Evolutionary conservation across 2,329 filamentous ascomycete genomes (phyloP).

Genomic region (Chaetomiaceae sp.): DNA sequence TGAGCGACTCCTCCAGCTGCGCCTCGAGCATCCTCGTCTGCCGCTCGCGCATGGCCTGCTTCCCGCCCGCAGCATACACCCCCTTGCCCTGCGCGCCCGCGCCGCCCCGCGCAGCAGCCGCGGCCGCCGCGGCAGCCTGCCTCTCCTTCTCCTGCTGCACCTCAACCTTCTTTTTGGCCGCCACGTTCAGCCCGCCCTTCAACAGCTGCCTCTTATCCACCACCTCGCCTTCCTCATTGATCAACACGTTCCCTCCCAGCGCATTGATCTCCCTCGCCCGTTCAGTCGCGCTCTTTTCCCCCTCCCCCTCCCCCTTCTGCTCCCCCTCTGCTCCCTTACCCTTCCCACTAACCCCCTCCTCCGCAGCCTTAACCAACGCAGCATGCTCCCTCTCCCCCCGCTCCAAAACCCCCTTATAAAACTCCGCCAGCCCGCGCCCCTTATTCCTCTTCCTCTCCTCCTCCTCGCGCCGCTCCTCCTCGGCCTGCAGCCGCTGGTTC

Average conservation of each 20-base stretch:
- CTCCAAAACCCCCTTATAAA: slow-evolving; percentile 70
- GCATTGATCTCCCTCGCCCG: slow-evolving; percentile 63
- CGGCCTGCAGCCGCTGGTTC: slow-evolving; percentile 62
- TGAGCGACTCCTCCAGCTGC: slow-evolving; percentile 68
- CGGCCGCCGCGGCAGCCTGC: slow-evolving; percentile 25
- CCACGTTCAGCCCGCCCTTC: slow-evolving; percentile 68
- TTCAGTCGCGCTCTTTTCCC: slow-evolving; percentile 55
- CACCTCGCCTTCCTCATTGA: slow-evolving; percentile 80
- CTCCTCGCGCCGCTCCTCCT: slow-evolving; percentile 63
- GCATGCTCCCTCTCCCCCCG: slow-evolving; percentile 65
- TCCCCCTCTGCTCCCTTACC: slow-evolving; percentile 20
- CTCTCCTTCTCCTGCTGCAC: slow-evolving; percentile 31
- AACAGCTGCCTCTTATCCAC: slow-evolving; percentile 81
- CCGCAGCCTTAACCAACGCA: slow-evolving; percentile 63
- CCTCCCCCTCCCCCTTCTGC: slow-evolving; percentile 33
- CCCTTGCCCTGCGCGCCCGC: slow-evolving; percentile 30
- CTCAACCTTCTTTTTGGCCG: slow-evolving; percentile 54
- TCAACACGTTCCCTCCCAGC: slow-evolving; percentile 54
- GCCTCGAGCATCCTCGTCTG: slow-evolving; percentile 75
- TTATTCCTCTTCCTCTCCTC: slow-evolving; percentile 60
- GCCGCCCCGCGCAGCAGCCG: slow-evolving; percentile 26
- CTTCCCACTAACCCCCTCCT: slow-evolving; percentile 33
- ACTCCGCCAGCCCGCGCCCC: slow-evolving; percentile 68
- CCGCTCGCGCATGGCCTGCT: slow-evolving; percentile 66
- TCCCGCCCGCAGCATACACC: slow-evolving; percentile 45